Evolutionary conservation across 1,284 basidiomycete genomes (phyloP), one percentile per base, ranked within the genome.

Genomic region (Rhodotorula glutinis): DNA sequence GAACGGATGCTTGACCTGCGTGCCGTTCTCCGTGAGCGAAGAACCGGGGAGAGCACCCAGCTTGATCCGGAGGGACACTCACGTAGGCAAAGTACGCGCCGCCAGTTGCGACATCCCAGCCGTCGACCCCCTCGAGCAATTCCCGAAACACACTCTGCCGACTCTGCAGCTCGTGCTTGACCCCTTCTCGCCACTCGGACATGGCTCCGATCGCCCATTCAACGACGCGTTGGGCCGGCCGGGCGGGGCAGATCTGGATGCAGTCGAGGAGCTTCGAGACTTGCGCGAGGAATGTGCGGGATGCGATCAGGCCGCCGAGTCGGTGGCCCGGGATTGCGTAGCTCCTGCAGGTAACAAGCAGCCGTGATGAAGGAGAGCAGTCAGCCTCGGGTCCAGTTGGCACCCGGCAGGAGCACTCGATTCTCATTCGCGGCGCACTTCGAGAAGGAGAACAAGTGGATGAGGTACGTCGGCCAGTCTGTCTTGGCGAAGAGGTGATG

Each of bases 281-380:
- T 19, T 85, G 79, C 9, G 79, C 71, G 7, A 89, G 79, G 58
- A 92, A 79, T 0, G 78, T 73, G 0, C 86, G 83, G 0, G 86
- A 84, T 0, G 87, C 87, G n/a, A 87, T 83, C 67, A 93, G 83
- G 8, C 85, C 83, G 2, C 92, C 91, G 1, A 94, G 83, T 21
- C 91, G 85, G 78, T 92, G 89, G 0, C 91, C 91, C 0, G 92
- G 92, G 53, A 95, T 85, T 63, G 87, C 86, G 78, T 91, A 92
- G 25, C 87, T 86, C 79, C 92, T 92, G 66, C 85, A 38, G 9
- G 40, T n/a, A 11, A 3, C 7, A 38, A 5, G 33, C 33, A 38
- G 11, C 11, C 33, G 33, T 38, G 33, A 38, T 38, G 33, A 38
- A 38, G 7, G 33, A 38, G 33, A 38, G 33, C 33, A 38, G 27